Conservation (phyloP, 495 filamentous ascomycete genomes). For the Neurospora sp. region DNA sequence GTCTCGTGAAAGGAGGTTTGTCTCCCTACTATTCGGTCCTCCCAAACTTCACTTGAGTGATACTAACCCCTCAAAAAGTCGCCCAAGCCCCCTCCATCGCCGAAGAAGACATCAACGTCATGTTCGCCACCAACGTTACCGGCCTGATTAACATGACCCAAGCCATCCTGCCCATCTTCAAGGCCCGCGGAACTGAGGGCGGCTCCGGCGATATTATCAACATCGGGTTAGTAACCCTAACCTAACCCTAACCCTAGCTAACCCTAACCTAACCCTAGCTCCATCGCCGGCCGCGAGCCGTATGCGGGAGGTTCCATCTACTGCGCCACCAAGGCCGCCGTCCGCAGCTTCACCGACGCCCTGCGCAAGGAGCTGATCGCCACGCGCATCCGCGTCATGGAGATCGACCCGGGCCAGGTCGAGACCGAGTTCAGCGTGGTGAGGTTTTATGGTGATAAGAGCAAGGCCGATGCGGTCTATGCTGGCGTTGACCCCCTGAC, state of each 20-base stretch:
- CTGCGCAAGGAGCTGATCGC: constrained; percentile 82
- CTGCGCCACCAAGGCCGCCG: constrained; percentile 92
- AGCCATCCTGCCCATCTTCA: constrained; percentile 76
- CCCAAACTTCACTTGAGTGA: too few species aligned
- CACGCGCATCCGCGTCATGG: constrained; percentile 78
- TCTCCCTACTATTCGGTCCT: too few species aligned
- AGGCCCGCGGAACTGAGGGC: constrained; percentile 59
- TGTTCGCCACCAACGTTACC: constrained; percentile 89
- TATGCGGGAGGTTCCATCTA: constrained; percentile 92
- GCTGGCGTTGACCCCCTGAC: constrained; percentile 87
- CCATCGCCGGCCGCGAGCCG: constrained; percentile 83
- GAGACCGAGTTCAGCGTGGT: constrained; percentile 97
- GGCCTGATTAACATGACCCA: constrained; percentile 98
- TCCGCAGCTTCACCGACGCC: constrained; percentile 80
- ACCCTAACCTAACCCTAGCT: too few species aligned
- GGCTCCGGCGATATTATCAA: too few species aligned
- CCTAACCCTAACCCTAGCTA: too few species aligned
- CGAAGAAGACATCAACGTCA: constrained; percentile 72
- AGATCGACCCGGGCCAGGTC: constrained; percentile 92
- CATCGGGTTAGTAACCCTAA: too few species aligned
- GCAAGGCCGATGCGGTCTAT: constrained; percentile 93
- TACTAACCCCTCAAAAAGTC: constrained; percentile 26
- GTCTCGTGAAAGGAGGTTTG: constrained; percentile 24
- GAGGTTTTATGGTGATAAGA: constrained; percentile 84
- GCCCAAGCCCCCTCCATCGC: constrained; percentile 78